These are phyloP conservation scores for Aspergillus sojae DNA, from an alignment of 2,329 filamentous ascomycete species.

Conservation along the genomic window DNA sequence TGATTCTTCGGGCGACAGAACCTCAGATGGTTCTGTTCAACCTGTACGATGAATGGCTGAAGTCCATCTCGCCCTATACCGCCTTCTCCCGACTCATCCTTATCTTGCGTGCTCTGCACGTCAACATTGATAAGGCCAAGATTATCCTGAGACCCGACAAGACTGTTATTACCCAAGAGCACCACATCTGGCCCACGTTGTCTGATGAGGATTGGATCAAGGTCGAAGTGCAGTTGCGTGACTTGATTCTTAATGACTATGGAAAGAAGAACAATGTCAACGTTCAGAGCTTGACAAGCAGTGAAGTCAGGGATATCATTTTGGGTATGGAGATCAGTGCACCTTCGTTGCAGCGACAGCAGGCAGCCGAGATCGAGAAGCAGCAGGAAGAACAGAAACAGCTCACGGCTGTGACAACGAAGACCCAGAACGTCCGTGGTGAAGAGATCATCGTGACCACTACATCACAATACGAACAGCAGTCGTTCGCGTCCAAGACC, in stretches of 20 bases:
- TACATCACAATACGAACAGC: constrained; percentile 95
- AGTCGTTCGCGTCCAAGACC: constrained; percentile 97
- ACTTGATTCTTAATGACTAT: constrained; percentile 96
- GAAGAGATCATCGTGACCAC: constrained; percentile 99
- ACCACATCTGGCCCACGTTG: constrained; percentile 96
- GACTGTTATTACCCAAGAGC: constrained; percentile 96
- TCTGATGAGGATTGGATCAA: constrained; percentile 99
- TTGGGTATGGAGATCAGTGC: constrained; percentile 99
- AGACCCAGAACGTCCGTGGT: constrained; percentile 94
- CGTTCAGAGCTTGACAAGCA: constrained; percentile 91
- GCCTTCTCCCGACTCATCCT: constrained; percentile 94
- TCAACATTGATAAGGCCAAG: constrained; percentile 98
- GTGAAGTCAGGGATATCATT: constrained; percentile 97
- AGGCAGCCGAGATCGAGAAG: constrained; percentile 98
- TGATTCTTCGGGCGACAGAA: constrained; percentile 96
- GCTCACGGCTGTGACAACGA: constrained; percentile 94
- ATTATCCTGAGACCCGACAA: constrained; percentile 93
- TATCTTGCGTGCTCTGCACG: constrained; percentile 90
- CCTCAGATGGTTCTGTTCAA: constrained; percentile 99
- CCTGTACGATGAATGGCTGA: constrained; percentile 97
- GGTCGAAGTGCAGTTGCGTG: constrained; percentile 94
- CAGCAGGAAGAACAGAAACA: constrained; percentile 97
- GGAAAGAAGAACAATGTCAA: constrained; percentile 99
- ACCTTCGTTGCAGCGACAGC: constrained; percentile 95
- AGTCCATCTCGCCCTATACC: constrained; percentile 97